Base-by-base conservation (phyloP, 1,284 basidiomycete species). In the Leccinum subrobustum region DNA sequence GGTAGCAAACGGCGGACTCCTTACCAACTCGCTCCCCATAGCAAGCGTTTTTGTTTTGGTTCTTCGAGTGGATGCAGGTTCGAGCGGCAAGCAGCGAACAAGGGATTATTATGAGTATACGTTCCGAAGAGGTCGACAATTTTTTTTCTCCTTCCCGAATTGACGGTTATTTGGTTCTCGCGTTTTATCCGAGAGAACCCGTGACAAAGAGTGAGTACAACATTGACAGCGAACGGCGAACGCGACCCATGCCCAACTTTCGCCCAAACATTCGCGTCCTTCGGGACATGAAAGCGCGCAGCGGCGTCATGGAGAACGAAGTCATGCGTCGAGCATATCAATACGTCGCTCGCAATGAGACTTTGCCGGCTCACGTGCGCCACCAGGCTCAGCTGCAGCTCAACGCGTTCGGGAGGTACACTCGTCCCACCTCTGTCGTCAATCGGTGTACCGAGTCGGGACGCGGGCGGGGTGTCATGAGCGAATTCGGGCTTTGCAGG, bases 381-480 rank as follows among this genome's bases (percentile, higher is more conserved):
- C 94, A 96, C 76, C 93, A 96, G 71, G 96, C 96, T n/a, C 96
- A 98, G 75, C 81, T 98, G 61, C 93, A 96, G 71, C 83, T 98
- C 59, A 96, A 96, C 76, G 86, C 88, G 20, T 93, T 97, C 70
- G 89, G 85, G 61, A 84, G 85, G 54, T 92, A 93, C 75, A 89
- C 92, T 8, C 86, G 92, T 39, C 91, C 92, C 20, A 87, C 86
- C 7, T 89, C 86, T 3, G 92, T 98, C 25, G 94, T 93, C 76
- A 95, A 96, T 74, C 81, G 95, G 18, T 98, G 96, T 70, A 78
- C 80, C 35, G 92, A 89, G 76, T 89, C 92, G 6, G 95, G 95
- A 0, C 81, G 88, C 62, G 95, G 93, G 1, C 80, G 93, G 62
- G 96, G 93, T 58, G 81, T 98, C 55, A 90, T 98, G 66, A 86